Conservation (phyloP, 1,284 basidiomycete genomes). For the Malassezia psittaci region DNA sequence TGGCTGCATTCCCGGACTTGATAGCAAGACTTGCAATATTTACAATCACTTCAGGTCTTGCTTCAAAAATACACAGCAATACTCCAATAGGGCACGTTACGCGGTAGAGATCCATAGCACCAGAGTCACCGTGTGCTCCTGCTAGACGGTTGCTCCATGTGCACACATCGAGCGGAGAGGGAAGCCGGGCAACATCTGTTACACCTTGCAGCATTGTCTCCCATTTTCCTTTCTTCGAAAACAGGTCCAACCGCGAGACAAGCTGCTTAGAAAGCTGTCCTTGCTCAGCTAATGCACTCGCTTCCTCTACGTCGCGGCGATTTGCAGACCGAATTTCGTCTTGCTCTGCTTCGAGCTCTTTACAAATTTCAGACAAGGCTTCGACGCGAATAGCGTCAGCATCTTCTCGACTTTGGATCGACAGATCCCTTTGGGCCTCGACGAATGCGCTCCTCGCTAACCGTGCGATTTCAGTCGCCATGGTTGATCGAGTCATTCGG, state of each 20-base stretch:
- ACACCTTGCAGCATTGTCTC: conserved; percentile 84
- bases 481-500: background rate
- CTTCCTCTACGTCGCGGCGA: conserved; percentile 49
- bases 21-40: conserved; percentile 94
- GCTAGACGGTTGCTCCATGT: conserved; percentile 81
- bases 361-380: conserved; percentile 27
- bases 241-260: conserved; percentile 74
- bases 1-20: conserved; percentile 66
- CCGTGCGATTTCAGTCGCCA: conserved; percentile 8
- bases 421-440: conserved; percentile 14
- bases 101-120: conserved; percentile 75
- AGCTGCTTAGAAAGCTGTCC: conserved; percentile 74
- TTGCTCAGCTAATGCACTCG: conserved; percentile 63
- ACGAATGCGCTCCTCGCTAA: conserved; percentile 15
- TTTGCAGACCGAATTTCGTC: conserved; percentile 32
- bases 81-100: conserved; percentile 96
- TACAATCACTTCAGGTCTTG: conserved; percentile 91
- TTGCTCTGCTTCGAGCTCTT: conserved; percentile 23
- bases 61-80: conserved; percentile 91
- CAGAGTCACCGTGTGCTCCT: conserved; percentile 36
- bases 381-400: conserved; percentile 23
- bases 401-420: conserved; percentile 8
- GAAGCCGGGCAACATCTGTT: conserved; percentile 69
- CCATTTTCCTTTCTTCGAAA: conserved; percentile 73
- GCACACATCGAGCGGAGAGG: conserved; percentile 75